Evolutionary conservation across 2,329 filamentous ascomycete species (phyloP), one percentile per base, ranked within the genome.

Genomic region (Fusarium camptoceras): DNA sequence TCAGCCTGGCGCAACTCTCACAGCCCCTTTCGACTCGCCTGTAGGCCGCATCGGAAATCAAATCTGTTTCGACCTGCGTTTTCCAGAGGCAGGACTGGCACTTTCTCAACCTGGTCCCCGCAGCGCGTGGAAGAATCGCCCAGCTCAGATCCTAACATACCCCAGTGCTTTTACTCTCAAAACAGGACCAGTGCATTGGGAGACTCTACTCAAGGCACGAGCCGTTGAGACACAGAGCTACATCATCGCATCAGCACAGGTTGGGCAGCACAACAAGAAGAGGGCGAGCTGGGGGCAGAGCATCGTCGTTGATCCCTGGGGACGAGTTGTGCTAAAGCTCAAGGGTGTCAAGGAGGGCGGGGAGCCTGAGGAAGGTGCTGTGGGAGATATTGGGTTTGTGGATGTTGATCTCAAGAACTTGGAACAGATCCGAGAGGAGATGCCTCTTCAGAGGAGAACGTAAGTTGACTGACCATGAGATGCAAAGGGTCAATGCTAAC

Each of bases 31-130:
- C 75, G 82, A 88, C n/a, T 92, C 91, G 0, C 81, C 88, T 1
- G 77, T 97, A 14, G 94, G 94, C 16, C 89, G 88, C 37, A 85
- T 98, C 22, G 95, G 94, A 22, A 85, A 91, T 66, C 85, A 92
- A 56, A 97, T 98, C 66, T 98, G 95, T 82, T 98, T 98, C 79
- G 95, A 98, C 81, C 81, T 98, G 67, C 89, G 94, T 2, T 97
- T 96, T 76, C 88, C 94, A 0, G 93, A 97, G 77, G 87, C 92
- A 11, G 87, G 89, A 0, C 79, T 96, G 12, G 85, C 88, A 3
- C 85, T 97, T 20, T 87, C 88, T 9, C 81, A 82, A 58, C 81
- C 81, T 0, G 74, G 75, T 2, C 57, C 77, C 8, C 42, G 42
- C 14, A 80, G 75, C 44, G 59, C 68, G 7, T 83, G 77, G 77